Conservation (phyloP, 2,329 filamentous ascomycete species). For the Cercospora citrullina region DNA sequence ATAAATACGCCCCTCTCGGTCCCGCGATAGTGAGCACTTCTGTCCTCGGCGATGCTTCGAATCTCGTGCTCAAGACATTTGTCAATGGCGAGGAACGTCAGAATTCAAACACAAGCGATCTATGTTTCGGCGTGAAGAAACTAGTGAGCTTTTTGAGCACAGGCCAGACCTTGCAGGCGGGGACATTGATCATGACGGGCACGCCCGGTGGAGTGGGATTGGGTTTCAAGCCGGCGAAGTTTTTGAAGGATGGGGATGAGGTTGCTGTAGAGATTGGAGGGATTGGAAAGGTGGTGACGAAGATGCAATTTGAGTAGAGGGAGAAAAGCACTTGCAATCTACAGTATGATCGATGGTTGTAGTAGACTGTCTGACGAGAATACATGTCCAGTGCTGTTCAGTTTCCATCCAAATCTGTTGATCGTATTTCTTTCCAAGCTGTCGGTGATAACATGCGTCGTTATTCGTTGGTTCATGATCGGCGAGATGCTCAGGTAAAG, state of each 20-base stretch:
- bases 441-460: not conserved
- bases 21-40: constrained; percentile 50
- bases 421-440: not conserved
- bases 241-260: constrained; percentile 39
- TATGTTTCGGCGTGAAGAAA: constrained; percentile 49
- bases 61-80: constrained; percentile 48
- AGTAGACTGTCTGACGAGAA: not conserved
- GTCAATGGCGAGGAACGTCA: constrained; percentile 55
- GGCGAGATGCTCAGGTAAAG: constrained; percentile 20
- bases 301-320: constrained; percentile 37
- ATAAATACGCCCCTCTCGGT: constrained; percentile 57
- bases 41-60: constrained; percentile 47
- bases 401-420: not conserved
- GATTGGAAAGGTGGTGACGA: constrained; percentile 38
- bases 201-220: constrained; percentile 46
- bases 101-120: constrained; percentile 41
- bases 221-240: constrained; percentile 37
- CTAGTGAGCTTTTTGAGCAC: constrained; percentile 38
- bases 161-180: constrained; percentile 48
- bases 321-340: not conserved
- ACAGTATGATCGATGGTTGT: not conserved
- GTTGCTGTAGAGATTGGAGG: constrained; percentile 39
- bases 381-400: not conserved
- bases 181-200: constrained; percentile 54
- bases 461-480: not conserved